A percentile compares a stretch with the other conserved stretches of the same genome.
These are phyloP conservation scores for Heliamphora exappendiculata DNA, from an alignment of 148 eudicot species.

Conservation along the genomic window DNA sequence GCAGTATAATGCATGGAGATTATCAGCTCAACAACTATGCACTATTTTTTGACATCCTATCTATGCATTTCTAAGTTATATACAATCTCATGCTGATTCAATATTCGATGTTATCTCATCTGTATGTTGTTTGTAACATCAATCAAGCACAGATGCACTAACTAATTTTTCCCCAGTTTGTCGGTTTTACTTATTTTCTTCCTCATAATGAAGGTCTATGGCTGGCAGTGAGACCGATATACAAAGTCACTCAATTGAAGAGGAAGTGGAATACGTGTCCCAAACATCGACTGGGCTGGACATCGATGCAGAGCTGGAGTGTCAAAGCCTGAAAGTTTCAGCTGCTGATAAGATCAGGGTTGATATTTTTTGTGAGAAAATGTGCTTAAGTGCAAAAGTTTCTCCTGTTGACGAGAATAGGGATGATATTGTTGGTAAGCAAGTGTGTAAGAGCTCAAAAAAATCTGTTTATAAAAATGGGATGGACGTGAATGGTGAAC, in stretches of 20 bases:
- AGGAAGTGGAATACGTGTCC: slow-evolving; percentile 8
- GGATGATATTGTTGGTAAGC: background rate
- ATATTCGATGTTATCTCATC: background rate
- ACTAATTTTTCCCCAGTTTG: background rate
- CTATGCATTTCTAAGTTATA: background rate
- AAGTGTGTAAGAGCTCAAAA: slow-evolving; percentile 1
- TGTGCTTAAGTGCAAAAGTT: background rate
- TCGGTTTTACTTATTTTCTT: background rate
- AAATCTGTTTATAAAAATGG: slow-evolving; percentile 10
- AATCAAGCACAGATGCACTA: background rate
- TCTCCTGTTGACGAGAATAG: background rate
- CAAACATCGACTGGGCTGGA: slow-evolving; percentile 7
- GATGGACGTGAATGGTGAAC: background rate
- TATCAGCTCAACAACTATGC: background rate
- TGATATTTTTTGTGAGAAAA: background rate
- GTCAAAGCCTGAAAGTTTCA: slow-evolving; percentile 8
- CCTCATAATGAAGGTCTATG: slow-evolving; percentile 16
- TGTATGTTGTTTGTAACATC: background rate
- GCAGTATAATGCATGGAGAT: background rate
- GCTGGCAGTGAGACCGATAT: slow-evolving; percentile 10
- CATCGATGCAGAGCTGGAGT: slow-evolving; percentile 7
- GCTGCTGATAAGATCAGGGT: background rate
- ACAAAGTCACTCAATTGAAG: slow-evolving; percentile 1
- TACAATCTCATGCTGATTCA: background rate
- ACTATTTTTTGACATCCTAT: background rate